Conservation (phyloP, 169 alveolate genomes). For the Eimeria maxima region DNA sequence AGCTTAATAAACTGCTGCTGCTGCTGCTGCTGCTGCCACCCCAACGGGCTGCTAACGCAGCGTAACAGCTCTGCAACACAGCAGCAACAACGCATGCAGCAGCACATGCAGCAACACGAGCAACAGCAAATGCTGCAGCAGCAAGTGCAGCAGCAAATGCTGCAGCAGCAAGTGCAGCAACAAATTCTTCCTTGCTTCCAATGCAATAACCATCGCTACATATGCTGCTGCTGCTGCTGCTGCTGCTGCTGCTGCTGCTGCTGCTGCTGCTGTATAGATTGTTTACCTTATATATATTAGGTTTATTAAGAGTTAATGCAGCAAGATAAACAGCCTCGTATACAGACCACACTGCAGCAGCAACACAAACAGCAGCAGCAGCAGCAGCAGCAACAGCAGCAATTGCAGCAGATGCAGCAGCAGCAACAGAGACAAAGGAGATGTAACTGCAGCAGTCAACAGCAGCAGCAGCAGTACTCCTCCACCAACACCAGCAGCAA, state of each 20-base stretch:
- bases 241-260: slow-evolving; percentile 39
- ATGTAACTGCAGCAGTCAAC: too few relatives aligned
- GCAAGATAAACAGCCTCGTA: slow-evolving; percentile 32
- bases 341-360: slow-evolving; percentile 47
- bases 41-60: slow-evolving; percentile 25
- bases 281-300: not conserved
- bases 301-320: not conserved
- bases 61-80: slow-evolving; percentile 45
- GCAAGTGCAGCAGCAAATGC: not conserved
- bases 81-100: too few relatives aligned
- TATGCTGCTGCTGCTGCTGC: not conserved
- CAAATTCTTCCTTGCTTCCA: too few relatives aligned
- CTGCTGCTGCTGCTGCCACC: slow-evolving; percentile 71
- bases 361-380: too few relatives aligned
- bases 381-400: too few relatives aligned
- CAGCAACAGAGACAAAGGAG: too few relatives aligned
- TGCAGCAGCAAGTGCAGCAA: too few relatives aligned
- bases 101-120: not conserved
- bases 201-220: too few relatives aligned
- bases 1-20: too few relatives aligned
- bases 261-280: slow-evolving; percentile 31
- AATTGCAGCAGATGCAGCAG: too few relatives aligned
- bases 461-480: too few relatives aligned
- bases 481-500: too few relatives aligned
- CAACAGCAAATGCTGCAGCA: not conserved